phyloP scores from a whole-genome alignment of 176 grass and related monocot genomes.

The Oryza glaberrima region DNA sequence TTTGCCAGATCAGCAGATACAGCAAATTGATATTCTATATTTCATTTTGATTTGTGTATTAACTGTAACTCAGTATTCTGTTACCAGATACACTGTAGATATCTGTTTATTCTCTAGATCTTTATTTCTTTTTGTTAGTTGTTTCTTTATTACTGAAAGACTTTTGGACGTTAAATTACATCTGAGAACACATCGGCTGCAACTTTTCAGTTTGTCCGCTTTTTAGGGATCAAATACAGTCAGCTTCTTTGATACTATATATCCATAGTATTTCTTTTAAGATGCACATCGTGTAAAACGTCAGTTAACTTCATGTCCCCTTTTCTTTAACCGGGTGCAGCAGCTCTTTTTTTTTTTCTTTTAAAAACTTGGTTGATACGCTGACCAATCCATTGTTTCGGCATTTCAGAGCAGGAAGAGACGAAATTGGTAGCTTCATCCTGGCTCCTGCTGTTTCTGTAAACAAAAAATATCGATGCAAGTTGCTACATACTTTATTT shows the following conservation, averaged over 20 bases:
- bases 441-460: slow-evolving; percentile 21
- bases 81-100: slow-evolving; percentile 10
- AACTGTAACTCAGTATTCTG: not conserved
- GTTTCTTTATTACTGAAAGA: not conserved
- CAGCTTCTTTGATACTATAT: not conserved
- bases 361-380: not conserved
- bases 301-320: not conserved
- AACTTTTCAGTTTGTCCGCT: not conserved
- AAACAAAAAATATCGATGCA: slow-evolving; percentile 19
- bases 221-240: not conserved
- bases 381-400: slow-evolving; percentile 29
- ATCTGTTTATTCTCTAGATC: not conserved
- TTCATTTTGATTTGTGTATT: not conserved
- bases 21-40: not conserved
- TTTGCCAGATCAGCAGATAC: not conserved
- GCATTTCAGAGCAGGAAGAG: slow-evolving; percentile 43
- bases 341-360: not conserved
- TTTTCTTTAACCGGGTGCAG: slow-evolving; percentile 3
- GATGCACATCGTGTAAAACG: not conserved
- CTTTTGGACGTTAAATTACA: not conserved
- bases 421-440: slow-evolving; percentile 24
- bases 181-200: slow-evolving; percentile 15
- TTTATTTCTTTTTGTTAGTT: not conserved
- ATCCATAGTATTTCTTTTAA: not conserved
- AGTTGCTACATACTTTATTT: slow-evolving; percentile 35